Percentiles rank a stretch among this genome's conserved stretches.
Evolutionary conservation across 2,329 filamentous ascomycete species (phyloP).

Genomic region (Colletotrichum kahawae): DNA sequence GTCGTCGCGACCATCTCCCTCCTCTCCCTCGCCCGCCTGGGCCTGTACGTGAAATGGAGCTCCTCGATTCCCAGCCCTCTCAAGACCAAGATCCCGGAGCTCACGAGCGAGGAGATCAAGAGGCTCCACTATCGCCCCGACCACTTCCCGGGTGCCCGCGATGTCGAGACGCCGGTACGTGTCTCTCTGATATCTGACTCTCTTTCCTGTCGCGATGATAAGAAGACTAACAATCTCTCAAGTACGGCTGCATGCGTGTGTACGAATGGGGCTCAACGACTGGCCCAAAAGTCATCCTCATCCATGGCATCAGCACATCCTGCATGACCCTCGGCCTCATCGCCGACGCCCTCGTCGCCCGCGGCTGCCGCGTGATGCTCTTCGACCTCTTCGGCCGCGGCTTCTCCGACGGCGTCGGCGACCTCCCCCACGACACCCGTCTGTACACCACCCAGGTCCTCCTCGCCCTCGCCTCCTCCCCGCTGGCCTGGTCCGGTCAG

Average conservation of each 20-base stretch:
- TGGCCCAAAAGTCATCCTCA: conserved; percentile 75
- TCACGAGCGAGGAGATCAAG: conserved; percentile 40
- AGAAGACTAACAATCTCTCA: neutral
- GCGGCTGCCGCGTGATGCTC: conserved; percentile 80
- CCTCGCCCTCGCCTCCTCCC: conserved; percentile 72
- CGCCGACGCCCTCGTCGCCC: conserved; percentile 68
- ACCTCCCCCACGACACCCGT: conserved; percentile 73
- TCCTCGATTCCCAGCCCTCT: conserved; percentile 50
- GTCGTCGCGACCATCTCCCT: conserved; percentile 46
- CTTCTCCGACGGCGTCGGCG: conserved; percentile 67
- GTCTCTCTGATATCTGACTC: neutral
- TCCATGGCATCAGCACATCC: conserved; percentile 86
- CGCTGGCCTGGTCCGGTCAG: conserved; percentile 68
- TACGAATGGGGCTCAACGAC: conserved; percentile 83
- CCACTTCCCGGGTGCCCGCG: conserved; percentile 72
- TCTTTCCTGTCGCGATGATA: neutral
- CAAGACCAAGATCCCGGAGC: conserved; percentile 40
- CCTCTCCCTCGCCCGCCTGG: conserved; percentile 36
- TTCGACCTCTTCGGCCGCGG: conserved; percentile 77
- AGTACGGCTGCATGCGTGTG: conserved; percentile 76
- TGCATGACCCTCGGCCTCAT: conserved; percentile 74
- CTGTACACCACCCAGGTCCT: conserved; percentile 78
- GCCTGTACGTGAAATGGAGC: conserved; percentile 45
- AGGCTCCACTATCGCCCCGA: conserved; percentile 66
- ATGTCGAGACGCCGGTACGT: conserved; percentile 70